Evolutionary conservation across 352 stramenopile genomes (phyloP).

Genomic region (Peronospora destructor): DNA sequence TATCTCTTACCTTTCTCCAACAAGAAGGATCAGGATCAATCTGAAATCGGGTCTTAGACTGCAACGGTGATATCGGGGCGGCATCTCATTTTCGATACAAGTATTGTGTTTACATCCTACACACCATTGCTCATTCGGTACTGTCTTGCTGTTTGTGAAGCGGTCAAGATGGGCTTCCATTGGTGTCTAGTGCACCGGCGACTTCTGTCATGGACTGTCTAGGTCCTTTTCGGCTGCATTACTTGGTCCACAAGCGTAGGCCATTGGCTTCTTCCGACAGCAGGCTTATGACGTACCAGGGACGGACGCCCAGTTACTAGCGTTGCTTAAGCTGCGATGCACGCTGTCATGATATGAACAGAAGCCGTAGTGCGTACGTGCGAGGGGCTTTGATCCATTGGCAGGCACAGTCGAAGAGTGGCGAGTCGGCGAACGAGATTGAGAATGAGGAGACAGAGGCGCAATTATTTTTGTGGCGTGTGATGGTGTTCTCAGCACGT

Average conservation of each 20-base stretch:
- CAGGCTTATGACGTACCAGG: conserved; percentile 25
- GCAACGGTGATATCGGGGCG: no score
- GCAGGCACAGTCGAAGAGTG: conserved; percentile 14
- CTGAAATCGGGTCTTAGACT: not conserved
- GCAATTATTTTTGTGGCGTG: not conserved
- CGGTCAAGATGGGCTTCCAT: conserved; percentile 3
- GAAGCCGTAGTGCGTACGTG: conserved; percentile 29
- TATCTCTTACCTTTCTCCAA: conserved; percentile 20
- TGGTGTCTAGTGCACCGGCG: not conserved
- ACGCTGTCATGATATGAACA: conserved; percentile 30
- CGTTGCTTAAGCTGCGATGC: conserved; percentile 22
- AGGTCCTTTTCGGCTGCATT: conserved; percentile 33
- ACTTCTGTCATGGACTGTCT: conserved; percentile 11
- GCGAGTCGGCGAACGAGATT: conserved; percentile 7
- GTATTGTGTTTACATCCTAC: not conserved
- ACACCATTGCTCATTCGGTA: conserved; percentile 1
- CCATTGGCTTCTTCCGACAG: conserved; percentile 42
- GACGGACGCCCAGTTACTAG: conserved; percentile 15
- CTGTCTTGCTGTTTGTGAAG: not conserved
- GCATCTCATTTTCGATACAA: no score
- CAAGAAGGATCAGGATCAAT: conserved; percentile 5
- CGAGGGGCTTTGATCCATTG: conserved; percentile 21
- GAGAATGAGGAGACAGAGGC: not conserved
- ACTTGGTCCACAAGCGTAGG: conserved; percentile 34
- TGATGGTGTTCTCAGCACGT: no score